Evolutionary conservation across 352 stramenopile genomes (phyloP).

Genomic region (Pythium chondricola): DNA sequence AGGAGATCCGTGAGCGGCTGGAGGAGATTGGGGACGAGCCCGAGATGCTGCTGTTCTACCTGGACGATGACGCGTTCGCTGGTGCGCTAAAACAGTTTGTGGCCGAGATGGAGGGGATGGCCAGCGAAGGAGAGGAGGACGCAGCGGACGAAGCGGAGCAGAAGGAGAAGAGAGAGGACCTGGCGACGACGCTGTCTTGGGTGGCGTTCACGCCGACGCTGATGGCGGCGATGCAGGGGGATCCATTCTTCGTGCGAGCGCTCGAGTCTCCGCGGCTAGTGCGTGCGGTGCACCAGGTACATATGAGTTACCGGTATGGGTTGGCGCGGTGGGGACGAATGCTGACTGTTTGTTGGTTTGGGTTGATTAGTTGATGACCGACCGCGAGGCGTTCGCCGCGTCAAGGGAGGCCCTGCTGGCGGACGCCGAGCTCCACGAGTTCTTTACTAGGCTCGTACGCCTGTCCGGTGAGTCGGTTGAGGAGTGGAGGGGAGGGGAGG

Average conservation of each 20-base stretch:
- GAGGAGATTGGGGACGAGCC: conserved; percentile 63
- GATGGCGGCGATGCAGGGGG: conserved; percentile 54
- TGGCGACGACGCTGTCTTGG: conserved; percentile 35
- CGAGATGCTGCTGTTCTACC: conserved; percentile 60
- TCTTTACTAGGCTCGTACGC: conserved; percentile 60
- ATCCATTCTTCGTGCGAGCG: conserved; percentile 47
- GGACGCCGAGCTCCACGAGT: conserved; percentile 33
- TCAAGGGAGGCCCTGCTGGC: conserved; percentile 22
- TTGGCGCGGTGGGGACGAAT: too few relatives aligned
- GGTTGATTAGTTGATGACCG: conserved; percentile 35
- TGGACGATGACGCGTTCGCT: conserved; percentile 43
- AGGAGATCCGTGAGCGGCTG: conserved; percentile 26
- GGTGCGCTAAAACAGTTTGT: conserved; percentile 31
- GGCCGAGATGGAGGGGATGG: neutral
- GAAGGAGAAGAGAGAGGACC: neutral
- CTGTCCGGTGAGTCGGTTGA: conserved; percentile 54
- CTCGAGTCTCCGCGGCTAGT: conserved; percentile 49
- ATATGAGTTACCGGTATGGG: too few relatives aligned
- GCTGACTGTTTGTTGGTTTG: too few relatives aligned
- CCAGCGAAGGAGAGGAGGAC: neutral
- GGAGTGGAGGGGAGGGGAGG: too few relatives aligned
- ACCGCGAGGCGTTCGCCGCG: conserved; percentile 34
- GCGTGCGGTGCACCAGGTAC: conserved; percentile 57
- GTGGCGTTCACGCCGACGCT: conserved; percentile 41
- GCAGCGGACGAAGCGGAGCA: neutral